These are phyloP conservation scores for Diatrype stigma DNA, from an alignment of 2,329 filamentous ascomycete species.

Conservation along the genomic window DNA sequence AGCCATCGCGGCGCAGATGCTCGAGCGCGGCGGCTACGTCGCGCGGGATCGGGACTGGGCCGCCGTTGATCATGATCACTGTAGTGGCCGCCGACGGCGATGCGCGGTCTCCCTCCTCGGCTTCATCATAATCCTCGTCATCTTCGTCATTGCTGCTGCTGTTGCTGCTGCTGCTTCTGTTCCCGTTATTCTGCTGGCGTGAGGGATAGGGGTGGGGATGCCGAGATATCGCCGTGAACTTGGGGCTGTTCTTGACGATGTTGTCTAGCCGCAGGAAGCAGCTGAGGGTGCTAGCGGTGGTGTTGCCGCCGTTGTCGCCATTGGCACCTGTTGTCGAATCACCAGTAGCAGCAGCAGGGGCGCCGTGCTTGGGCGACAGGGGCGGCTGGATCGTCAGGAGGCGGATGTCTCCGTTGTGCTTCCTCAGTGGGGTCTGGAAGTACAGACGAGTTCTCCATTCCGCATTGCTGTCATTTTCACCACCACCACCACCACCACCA, in stretches of 20 bases:
- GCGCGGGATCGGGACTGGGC: slow-evolving; percentile 10
- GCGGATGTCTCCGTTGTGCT: slow-evolving; percentile 17
- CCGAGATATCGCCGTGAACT: slow-evolving; percentile 16
- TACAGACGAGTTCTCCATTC: slow-evolving; percentile 19
- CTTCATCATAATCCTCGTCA: slow-evolving; percentile 1
- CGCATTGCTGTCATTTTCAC: neutral
- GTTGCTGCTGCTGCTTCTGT: no score
- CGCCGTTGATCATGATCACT: slow-evolving; percentile 13
- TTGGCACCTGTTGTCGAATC: no score
- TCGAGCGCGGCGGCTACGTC: slow-evolving; percentile 10
- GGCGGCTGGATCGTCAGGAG: slow-evolving; percentile 18
- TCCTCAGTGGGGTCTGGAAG: slow-evolving; percentile 16
- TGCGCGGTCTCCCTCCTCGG: slow-evolving; percentile 7
- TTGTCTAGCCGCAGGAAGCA: slow-evolving; percentile 17
- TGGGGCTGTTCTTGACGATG: slow-evolving; percentile 9
- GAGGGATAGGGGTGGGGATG: no score
- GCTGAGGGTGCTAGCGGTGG: slow-evolving; percentile 7
- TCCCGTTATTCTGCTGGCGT: no score
- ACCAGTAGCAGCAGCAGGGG: no score
- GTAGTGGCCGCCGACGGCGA: neutral
- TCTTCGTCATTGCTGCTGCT: no score
- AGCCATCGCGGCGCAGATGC: slow-evolving; percentile 9
- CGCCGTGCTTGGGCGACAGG: slow-evolving; percentile 9
- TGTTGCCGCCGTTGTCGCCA: slow-evolving; percentile 2
- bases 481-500: no score